These are phyloP conservation scores for Populus tremula DNA, from an alignment of 345 rosid genomes.

Conservation along the genomic window DNA sequence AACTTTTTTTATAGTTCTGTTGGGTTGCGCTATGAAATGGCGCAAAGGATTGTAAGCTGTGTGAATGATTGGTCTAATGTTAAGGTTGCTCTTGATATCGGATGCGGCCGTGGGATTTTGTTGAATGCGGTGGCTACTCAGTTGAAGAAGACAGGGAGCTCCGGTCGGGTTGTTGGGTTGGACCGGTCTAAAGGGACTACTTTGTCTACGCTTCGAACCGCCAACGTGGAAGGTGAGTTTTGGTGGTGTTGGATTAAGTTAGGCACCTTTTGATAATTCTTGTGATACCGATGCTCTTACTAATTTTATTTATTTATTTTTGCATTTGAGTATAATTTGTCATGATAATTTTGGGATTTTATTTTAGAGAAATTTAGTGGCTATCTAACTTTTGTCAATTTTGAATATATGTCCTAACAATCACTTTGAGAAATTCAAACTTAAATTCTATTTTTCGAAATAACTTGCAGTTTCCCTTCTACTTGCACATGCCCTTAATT, in stretches of 20 bases:
- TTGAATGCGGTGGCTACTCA: slow-evolving; percentile 90
- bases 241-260: not conserved
- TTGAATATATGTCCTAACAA: not conserved
- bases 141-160: slow-evolving; percentile 89
- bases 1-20: slow-evolving; percentile 85
- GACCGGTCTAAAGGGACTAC: slow-evolving; percentile 75
- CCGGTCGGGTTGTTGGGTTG: slow-evolving; percentile 92
- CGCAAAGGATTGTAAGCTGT: slow-evolving; percentile 79
- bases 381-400: not conserved
- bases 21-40: slow-evolving; percentile 76
- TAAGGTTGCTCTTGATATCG: slow-evolving; percentile 81
- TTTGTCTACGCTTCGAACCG: slow-evolving; percentile 84
- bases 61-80: slow-evolving; percentile 88
- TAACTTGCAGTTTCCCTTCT: not conserved
- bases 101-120: slow-evolving; percentile 90
- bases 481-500: not conserved
- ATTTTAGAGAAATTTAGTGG: not conserved
- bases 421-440: not conserved
- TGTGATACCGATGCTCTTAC: not conserved
- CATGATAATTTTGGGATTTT: not conserved
- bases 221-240: slow-evolving; percentile 69
- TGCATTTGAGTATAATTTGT: not conserved
- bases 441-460: not conserved
- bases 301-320: not conserved
- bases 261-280: not conserved